Conservation (phyloP, 345 rosid species). For the Salix purpurea region DNA sequence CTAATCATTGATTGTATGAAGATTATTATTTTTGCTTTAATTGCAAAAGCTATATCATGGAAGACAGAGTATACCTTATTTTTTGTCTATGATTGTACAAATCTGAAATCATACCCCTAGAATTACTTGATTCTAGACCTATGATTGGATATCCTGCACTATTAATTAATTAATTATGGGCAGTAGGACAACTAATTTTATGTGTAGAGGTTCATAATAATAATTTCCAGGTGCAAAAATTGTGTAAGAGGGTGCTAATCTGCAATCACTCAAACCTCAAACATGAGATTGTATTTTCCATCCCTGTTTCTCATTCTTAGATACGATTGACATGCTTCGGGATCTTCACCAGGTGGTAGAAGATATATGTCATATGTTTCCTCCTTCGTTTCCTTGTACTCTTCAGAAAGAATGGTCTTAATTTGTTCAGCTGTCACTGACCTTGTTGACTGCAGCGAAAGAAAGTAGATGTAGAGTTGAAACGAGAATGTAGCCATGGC, state of each 20-base stretch:
- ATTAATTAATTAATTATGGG: not conserved
- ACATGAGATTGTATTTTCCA: slow-evolving; percentile 98
- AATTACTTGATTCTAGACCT: not conserved
- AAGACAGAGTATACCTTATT: not conserved
- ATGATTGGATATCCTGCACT: not conserved
- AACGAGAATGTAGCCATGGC: slow-evolving; percentile 6
- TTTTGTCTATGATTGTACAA: not conserved
- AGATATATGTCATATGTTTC: slow-evolving; percentile 98
- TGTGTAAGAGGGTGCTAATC: not conserved
- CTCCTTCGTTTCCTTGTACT: slow-evolving; percentile 59
- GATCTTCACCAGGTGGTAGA: slow-evolving; percentile 99
- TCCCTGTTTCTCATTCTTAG: slow-evolving; percentile 98
- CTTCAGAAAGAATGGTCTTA: slow-evolving; percentile 62
- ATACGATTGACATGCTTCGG: slow-evolving; percentile 98
- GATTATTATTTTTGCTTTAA: no score
- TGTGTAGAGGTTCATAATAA: not conserved
- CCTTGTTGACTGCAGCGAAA: slow-evolving; percentile 60
- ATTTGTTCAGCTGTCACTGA: slow-evolving; percentile 67
- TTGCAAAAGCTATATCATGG: not conserved
- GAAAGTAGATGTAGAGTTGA: slow-evolving; percentile 10
- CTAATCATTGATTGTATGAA: no score
- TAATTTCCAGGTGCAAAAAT: not conserved
- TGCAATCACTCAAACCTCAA: slow-evolving; percentile 61
- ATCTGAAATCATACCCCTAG: not conserved
- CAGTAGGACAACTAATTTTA: not conserved